phyloP scores from a whole-genome alignment of 176 grass and related monocot species.

The Oryza officinalis region DNA sequence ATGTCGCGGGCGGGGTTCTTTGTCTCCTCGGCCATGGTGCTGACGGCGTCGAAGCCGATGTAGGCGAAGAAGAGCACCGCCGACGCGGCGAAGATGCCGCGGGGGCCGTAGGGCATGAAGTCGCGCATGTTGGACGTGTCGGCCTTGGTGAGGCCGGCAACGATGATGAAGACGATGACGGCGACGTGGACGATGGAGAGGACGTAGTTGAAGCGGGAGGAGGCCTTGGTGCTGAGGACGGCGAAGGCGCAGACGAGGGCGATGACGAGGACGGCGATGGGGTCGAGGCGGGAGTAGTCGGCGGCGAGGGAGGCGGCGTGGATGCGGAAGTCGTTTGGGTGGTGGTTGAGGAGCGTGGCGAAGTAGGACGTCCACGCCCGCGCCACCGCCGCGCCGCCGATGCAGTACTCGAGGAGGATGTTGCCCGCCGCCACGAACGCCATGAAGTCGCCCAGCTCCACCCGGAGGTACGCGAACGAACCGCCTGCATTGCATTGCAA shows the following conservation, averaged over 20 bases:
- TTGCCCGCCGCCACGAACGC: slow-evolving; percentile 90
- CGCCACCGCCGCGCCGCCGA: slow-evolving; percentile 64
- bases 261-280: slow-evolving; percentile 63
- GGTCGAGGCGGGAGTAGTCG: slow-evolving; percentile 58
- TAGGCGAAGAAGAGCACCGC: slow-evolving; percentile 61
- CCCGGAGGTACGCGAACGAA: slow-evolving; percentile 84
- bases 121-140: slow-evolving; percentile 38
- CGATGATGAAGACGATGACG: slow-evolving; percentile 63
- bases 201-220: slow-evolving; percentile 67
- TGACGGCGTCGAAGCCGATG: slow-evolving; percentile 58
- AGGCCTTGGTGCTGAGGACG: slow-evolving; percentile 60
- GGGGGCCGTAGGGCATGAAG: slow-evolving; percentile 37
- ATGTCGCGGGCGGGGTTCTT: slow-evolving; percentile 45
- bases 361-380: slow-evolving; percentile 80
- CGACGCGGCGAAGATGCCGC: slow-evolving; percentile 37
- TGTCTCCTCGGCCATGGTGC: slow-evolving; percentile 62
- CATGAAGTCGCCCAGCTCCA: slow-evolving; percentile 87
- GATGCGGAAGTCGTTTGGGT: slow-evolving; percentile 54
- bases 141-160: slow-evolving; percentile 58
- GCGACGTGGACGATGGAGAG: slow-evolving; percentile 61
- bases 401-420: slow-evolving; percentile 91
- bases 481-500: slow-evolving; percentile 43
- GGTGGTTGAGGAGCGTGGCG: slow-evolving; percentile 53
- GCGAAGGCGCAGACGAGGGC: slow-evolving; percentile 44
- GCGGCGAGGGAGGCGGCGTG: slow-evolving; percentile 39